Evolutionary conservation across 2,329 filamentous ascomycete species (phyloP), one percentile per base, ranked within the genome.

Genomic region (Cordyceps militaris): DNA sequence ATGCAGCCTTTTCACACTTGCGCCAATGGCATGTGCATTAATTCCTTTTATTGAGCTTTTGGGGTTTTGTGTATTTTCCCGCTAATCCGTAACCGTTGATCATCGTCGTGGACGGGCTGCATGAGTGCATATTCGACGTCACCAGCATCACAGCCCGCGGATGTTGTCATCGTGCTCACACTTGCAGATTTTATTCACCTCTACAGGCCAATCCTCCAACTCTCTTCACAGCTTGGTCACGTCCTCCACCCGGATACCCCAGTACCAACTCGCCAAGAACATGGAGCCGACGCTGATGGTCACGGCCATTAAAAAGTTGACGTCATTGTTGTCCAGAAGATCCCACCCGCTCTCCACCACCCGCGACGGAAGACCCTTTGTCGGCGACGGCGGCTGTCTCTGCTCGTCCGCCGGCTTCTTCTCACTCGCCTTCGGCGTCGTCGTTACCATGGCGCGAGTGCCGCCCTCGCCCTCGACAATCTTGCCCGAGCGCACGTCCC

Each of bases 241-340:
- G 73, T 68, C 75, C 56, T 71, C 64, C 14, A 84, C 66, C 7
- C 82, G 78, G 24, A 85, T 66, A 4, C 72, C 76, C 84, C 84
- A 87, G 60, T 80, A 78, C 80, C 79, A 84, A 46, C 78, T 73
- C 30, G 81, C 84, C 34, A 83, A 72, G 0, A 74, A 76, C 83
- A 97, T 95, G 4, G 86, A 88, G 4, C 86, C 83, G 19, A 91
- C 63, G 68, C 89, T 96, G 82, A 96, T 92, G 4, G 79, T 78
- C 14, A 83, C 79, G 0, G 93, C 92, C 93, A 97, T 97, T 58
- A 93, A 71, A 59, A 97, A 83, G 71, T 99, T 99, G 65, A 99
- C 91, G 56, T 89, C 88, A 71, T 99, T 99, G 71, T 99, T 99
- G 71, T 96, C 91, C 58, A 99, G 76, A 61, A 95, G 70, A 69